A percentile compares a stretch with the other conserved stretches of the same genome.
phyloP scores from a whole-genome alignment of 805 yeast genomes.

The Tetrapisispora nanseiensis region DNA sequence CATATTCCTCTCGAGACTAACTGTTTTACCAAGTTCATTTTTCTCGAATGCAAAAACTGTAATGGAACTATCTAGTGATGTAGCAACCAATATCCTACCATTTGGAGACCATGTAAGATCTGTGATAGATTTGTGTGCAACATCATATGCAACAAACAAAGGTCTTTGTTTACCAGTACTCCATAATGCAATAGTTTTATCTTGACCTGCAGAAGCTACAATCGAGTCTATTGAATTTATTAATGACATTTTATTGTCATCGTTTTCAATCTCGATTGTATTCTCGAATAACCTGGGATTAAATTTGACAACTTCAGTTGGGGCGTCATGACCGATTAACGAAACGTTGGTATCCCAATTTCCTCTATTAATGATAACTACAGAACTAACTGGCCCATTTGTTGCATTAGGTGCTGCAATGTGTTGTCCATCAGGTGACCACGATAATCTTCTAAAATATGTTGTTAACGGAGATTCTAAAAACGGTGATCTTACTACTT shows the following conservation, averaged over 20 bases:
- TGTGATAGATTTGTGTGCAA: constrained; percentile 68
- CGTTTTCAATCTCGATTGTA: background rate
- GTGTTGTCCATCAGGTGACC: constrained; percentile 88
- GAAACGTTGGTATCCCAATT: constrained; percentile 70
- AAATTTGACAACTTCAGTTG: constrained; percentile 71
- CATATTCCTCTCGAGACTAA: constrained; percentile 58
- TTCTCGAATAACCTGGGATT: constrained; percentile 56
- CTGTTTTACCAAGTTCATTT: constrained; percentile 50
- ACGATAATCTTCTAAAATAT: constrained; percentile 74
- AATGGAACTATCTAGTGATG: constrained; percentile 80
- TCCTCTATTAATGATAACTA: constrained; percentile 65
- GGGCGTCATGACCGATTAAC: constrained; percentile 74
- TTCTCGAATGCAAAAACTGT: constrained; percentile 54
- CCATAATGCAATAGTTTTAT: constrained; percentile 82
- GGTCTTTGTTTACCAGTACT: constrained; percentile 70
- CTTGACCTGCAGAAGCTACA: constrained; percentile 95
- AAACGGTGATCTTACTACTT: constrained; percentile 76
- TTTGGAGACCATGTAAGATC: constrained; percentile 85
- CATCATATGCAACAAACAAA: constrained; percentile 65
- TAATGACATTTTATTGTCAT: constrained; percentile 5
- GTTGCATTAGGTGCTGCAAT: constrained; percentile 81
- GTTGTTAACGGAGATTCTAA: constrained; percentile 83
- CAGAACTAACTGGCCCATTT: constrained; percentile 71
- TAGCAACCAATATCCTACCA: constrained; percentile 62
- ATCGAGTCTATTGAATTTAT: constrained; percentile 43